Base-by-base conservation (phyloP, 768 basidiomycete genomes). In the Hygrocybe punicea region DNA sequence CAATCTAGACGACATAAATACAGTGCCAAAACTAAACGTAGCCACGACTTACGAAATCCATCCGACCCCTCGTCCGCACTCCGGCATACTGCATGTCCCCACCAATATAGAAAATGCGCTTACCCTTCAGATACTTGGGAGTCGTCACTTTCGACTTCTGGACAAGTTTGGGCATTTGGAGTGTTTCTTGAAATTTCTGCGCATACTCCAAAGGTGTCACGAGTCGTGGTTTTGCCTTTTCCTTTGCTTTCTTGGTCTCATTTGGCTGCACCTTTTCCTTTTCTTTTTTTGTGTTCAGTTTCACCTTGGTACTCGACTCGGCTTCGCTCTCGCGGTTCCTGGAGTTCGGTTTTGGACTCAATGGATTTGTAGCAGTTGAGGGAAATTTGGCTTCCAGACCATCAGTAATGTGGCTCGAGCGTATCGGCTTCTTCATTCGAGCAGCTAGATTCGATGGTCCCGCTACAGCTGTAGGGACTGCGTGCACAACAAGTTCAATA, bases 21-120 rank as follows among this genome's bases (percentile, higher is more conserved):
- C 47, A 11, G 58, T 24, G 46, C 46, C 9, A 37, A 6, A 6
- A 23, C 9, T 19, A 39, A 51, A 40, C 7, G 14, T 34, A 16
- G 19, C 29, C 29, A n/a, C 35, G n/a, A 74, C 84, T 63, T 72
- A 88, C 87, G 36, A 83, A 67, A 13, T 82, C 76, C 84, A 89
- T 86, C 58, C 80, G 76, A 14, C 74, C 75, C 45, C 78, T 78
- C 3, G 85, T 88, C 45, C 65, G 65, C 36, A 74, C 70, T 23
- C 78, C 73, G 2, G 85, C 84, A 55, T 73, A 76, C 23, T 65
- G 73, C 75, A 79, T 76, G 67, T 89, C 87, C 6, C 78, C 82
- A 25, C 84, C 84, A 35, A 73, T 69, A 62, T 84, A 87, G 63
- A 81, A 83, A 33, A 89, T 81, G 47, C 69, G 72, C 63, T 78